Base-by-base conservation (phyloP, 1,139 yeast genomes). In the Scheffersomyces lignicola region DNA sequence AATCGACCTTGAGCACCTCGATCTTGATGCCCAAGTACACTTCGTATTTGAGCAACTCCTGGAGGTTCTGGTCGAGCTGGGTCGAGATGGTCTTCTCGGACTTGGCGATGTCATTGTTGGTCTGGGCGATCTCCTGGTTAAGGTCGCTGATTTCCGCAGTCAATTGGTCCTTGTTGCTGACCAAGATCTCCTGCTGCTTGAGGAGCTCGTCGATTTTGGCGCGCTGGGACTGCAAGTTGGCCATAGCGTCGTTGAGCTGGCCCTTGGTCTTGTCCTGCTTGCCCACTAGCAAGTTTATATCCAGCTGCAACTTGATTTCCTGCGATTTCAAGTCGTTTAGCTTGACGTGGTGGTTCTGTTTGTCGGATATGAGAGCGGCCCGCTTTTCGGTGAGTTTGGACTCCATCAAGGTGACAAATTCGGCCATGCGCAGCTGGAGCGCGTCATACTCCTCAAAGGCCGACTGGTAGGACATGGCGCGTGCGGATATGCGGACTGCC, bases 1-100 rank as follows among this genome's bases (percentile, higher is more conserved):
- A 38, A 35, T 69, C 70, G 7, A 57, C 58, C 3, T 57, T 50
- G 3, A 67, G 39, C 4, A 72, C 76, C 31, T 65, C 69, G 24
- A 75, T 62, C 32, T 54, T 60, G 32, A 76, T 49, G 1, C 81
- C 80, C 33, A 73, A 54, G 38, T 73, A 65, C 33, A 57, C 54
- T 39, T 74, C 79, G 43, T 60, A 73, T 35, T 68, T 62, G 24
- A 60, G 48, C 14, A 74, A 59, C 34, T 71, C 67, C 4, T 64
- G 65, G 36, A 56, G 51, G 37, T 73, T 77, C 17, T 55, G 29
- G 18, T 11, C 18, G n/a, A 16, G n/a, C 40, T 40, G 31, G 49
- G 16, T 4, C 16, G 7, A 7, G 10, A 26, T n/a, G 13, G 9
- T 26, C 11, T 21, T 18, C 18, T 26, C 20, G 16, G 29, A 26